phyloP scores from a whole-genome alignment of 306 rosid species.

The Sicyos edulis region DNA sequence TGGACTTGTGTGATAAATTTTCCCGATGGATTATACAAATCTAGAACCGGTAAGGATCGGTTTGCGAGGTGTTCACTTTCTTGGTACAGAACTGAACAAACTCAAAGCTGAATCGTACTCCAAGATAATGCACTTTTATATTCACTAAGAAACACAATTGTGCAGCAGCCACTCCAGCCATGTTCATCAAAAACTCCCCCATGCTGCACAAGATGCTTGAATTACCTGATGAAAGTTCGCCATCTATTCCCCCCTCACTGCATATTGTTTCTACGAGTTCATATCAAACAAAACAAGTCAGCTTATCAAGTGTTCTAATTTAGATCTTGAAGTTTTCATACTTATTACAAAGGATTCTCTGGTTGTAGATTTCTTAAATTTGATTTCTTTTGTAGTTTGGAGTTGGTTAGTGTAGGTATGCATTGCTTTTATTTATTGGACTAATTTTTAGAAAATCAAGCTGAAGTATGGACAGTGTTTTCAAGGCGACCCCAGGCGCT shows the following conservation, averaged over 20 bases:
- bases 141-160: not conserved
- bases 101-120: constrained; percentile 1
- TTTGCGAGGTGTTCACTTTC: not conserved
- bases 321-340: not conserved
- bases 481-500: no score
- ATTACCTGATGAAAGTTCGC: not conserved
- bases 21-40: not conserved
- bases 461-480: not conserved
- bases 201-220: not conserved
- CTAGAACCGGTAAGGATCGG: not conserved
- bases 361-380: not conserved
- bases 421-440: not conserved
- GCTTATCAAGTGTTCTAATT: not conserved
- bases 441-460: not conserved
- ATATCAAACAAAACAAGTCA: not conserved
- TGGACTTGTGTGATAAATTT: not conserved
- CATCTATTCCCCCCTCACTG: not conserved
- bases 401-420: not conserved
- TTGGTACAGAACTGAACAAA: constrained; percentile 2
- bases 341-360: not conserved
- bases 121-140: not conserved
- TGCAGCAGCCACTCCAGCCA: not conserved
- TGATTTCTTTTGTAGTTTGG: not conserved
- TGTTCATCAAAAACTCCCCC: constrained; percentile 1
- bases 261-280: not conserved